These are phyloP conservation scores for Tetradesmus lagerheimii DNA, from an alignment of 139 green algal species.

Conservation along the genomic window DNA sequence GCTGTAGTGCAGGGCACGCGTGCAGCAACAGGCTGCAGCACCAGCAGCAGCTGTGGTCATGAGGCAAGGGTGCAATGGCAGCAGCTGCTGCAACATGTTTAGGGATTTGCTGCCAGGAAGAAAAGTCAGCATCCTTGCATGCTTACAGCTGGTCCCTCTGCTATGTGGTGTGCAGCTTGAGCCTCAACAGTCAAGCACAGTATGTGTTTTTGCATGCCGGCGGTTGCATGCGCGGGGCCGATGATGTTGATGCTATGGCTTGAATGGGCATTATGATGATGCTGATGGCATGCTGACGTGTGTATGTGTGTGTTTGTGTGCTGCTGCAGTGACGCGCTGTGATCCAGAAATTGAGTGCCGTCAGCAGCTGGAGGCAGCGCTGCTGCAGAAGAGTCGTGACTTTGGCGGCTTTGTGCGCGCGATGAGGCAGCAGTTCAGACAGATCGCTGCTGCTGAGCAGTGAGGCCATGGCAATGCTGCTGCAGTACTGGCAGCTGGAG, in stretches of 20 bases:
- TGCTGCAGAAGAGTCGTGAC: slow-evolving; percentile 43
- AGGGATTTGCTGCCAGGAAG: too few relatives aligned
- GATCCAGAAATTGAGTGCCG: slow-evolving; percentile 32
- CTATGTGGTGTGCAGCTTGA: too few relatives aligned
- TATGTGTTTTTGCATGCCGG: too few relatives aligned
- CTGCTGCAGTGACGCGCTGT: slow-evolving; percentile 52
- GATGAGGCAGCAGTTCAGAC: slow-evolving; percentile 43
- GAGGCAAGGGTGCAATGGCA: too few relatives aligned
- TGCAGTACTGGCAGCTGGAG: not conserved
- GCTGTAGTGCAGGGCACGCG: not conserved
- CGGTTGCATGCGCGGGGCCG: too few relatives aligned
- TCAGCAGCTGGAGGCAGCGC: slow-evolving; percentile 9
- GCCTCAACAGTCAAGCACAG: too few relatives aligned
- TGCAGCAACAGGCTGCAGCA: not conserved
- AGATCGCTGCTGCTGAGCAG: not conserved
- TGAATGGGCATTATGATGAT: too few relatives aligned
- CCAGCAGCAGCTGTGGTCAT: not conserved
- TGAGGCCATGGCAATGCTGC: not conserved
- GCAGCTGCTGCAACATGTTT: too few relatives aligned
- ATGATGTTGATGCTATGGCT: too few relatives aligned
- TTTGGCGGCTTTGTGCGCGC: slow-evolving; percentile 50
- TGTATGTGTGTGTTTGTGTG: not conserved
- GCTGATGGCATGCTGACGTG: not conserved
- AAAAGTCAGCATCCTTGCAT: too few relatives aligned
- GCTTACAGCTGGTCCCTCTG: too few relatives aligned